Evolutionary conservation across 345 rosid species (phyloP).

Genomic region (Raphanus raphanistrum): DNA sequence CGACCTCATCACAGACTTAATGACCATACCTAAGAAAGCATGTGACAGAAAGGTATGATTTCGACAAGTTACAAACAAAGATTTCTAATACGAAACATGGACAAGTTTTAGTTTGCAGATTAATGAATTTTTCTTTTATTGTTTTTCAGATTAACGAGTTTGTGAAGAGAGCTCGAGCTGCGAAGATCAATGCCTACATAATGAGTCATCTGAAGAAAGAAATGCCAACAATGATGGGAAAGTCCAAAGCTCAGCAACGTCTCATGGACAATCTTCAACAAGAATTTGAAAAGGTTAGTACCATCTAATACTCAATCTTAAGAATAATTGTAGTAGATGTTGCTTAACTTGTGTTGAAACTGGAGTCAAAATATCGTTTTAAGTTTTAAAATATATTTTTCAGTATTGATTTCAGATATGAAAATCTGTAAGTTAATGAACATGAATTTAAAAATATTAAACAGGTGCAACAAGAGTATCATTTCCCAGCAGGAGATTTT

Average conservation of each 20-base stretch:
- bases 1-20: conserved; percentile 71
- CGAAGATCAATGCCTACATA: conserved; percentile 87
- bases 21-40: conserved; percentile 85
- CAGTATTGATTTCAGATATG: not conserved
- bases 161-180: conserved; percentile 92
- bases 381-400: not conserved
- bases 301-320: not conserved
- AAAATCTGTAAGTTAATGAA: not conserved
- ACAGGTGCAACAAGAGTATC: conserved; percentile 84
- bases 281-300: conserved; percentile 75
- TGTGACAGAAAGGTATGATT: conserved; percentile 76
- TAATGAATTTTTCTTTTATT: not conserved
- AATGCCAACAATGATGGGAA: conserved; percentile 98
- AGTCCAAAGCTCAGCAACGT: conserved; percentile 81
- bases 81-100: not conserved
- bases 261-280: conserved; percentile 75
- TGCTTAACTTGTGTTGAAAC: not conserved
- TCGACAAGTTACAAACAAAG: conserved; percentile 6
- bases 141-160: conserved; percentile 77
- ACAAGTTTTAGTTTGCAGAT: not conserved
- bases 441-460: not conserved
- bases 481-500: conserved; percentile 81
- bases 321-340: not conserved
- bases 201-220: conserved; percentile 91
- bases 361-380: not conserved